Evolutionary conservation across 139 green algal genomes (phyloP), one percentile per base, ranked within the genome.

Genomic region (Volvox reticuliferus): DNA sequence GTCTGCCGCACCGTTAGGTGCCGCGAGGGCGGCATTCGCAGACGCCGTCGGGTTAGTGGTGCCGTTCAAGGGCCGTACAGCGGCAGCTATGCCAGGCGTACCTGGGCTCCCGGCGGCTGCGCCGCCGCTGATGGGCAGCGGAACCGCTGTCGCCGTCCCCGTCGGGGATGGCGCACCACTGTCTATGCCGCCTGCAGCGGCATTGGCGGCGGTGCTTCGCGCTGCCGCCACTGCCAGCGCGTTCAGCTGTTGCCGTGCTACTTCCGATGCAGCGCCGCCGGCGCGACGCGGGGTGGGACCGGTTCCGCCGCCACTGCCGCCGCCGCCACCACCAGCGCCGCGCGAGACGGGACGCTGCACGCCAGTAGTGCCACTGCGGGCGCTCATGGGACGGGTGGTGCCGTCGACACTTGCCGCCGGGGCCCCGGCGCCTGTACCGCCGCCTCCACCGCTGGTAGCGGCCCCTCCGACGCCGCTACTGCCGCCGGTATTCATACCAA

Each of bases 141-240:
- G 28, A 28, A 24, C 26, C 79, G 36, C 36, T 55, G 55, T n/a
- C 50, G 22, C 50, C 50, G 22, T 12, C 37, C 33, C 20, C 68
- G 28, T 50, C 37, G 44, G 44, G 62, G 69, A 19, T 13, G 44
- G 21, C 28, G 33, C 65, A 44, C 78, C 78, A 35, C 78, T 84
- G 12, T 84, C 82, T 1, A 24, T 67, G 50, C 44, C 44, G 44
- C 26, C 55, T 28, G 79, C 24, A 24, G 79, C 26, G 61, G n/a
- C 62, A n/a, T 62, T 63, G 30, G 79, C 26, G n/a, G 62, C 62
- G n/a, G 81, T 55, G 30, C 12, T 30, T 19, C 20, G 61, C 30
- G 81, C 81, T 55, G 62, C 81, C 55, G 81, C 81, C 81, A 55
- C 80, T 14, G 80, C 80, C 55, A 86, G 80, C 50, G 24, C 80